These are phyloP conservation scores for Camellia oleifera DNA, from an alignment of 179 eudicot species.

Conservation along the genomic window DNA sequence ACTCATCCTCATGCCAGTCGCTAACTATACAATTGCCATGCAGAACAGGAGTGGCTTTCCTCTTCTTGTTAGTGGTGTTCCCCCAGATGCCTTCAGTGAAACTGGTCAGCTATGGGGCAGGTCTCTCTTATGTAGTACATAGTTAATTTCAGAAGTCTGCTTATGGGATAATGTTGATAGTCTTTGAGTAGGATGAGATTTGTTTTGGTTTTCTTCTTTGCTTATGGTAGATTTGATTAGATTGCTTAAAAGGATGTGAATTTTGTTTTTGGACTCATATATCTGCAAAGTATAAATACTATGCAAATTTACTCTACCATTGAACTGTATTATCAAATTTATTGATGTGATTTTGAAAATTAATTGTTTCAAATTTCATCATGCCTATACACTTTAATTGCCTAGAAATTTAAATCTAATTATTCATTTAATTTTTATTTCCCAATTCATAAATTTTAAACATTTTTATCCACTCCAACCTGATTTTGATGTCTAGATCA, in stretches of 20 bases:
- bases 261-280: neutral
- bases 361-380: neutral
- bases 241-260: neutral
- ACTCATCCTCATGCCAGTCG: slow-evolving; percentile 9
- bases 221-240: too few relatives aligned
- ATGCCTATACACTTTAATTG: neutral
- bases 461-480: neutral
- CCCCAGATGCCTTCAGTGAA: slow-evolving; percentile 98
- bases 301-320: neutral
- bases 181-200: too few relatives aligned
- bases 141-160: neutral
- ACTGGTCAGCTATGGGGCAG: slow-evolving; percentile 99
- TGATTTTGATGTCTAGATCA: slow-evolving; percentile 4
- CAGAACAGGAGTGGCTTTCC: slow-evolving; percentile 92
- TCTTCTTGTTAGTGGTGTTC: slow-evolving; percentile 90
- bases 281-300: neutral
- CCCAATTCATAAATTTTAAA: neutral
- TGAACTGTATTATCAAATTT: neutral
- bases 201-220: too few relatives aligned
- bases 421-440: neutral
- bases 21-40: slow-evolving; percentile 28
- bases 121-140: slow-evolving; percentile 31
- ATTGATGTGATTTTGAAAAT: neutral
- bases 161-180: too few relatives aligned
- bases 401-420: neutral